Evolutionary conservation across 202 grass and related monocot species (phyloP).

Genomic region (Saccharum hybrid): DNA sequence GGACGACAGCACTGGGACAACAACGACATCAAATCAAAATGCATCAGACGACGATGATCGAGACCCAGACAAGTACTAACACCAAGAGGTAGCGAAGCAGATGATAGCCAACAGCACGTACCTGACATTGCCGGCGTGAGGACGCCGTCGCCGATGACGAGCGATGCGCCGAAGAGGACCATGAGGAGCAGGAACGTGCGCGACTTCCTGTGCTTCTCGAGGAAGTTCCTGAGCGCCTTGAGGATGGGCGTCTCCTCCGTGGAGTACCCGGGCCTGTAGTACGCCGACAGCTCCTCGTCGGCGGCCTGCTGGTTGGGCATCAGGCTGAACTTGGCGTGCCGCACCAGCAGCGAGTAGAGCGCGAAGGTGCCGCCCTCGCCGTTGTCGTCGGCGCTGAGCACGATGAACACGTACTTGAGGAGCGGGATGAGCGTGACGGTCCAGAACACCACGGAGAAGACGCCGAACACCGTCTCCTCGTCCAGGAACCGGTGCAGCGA

Average conservation of each 20-base stretch:
- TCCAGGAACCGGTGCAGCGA: constrained; percentile 45
- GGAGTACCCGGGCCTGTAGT: constrained; percentile 47
- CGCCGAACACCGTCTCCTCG: constrained; percentile 64
- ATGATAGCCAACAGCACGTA: neutral
- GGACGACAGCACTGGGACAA: constrained; percentile 45
- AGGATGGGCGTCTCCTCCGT: constrained; percentile 55
- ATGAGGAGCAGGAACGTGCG: constrained; percentile 62
- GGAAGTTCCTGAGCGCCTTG: constrained; percentile 50
- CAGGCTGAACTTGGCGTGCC: constrained; percentile 78
- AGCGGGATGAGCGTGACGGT: constrained; percentile 72
- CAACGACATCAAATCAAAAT: too few relatives aligned
- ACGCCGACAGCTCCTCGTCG: constrained; percentile 73
- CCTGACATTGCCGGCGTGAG: constrained; percentile 81
- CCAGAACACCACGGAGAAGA: constrained; percentile 80
- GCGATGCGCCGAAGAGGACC: constrained; percentile 66
- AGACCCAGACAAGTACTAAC: too few relatives aligned
- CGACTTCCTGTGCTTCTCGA: constrained; percentile 65
- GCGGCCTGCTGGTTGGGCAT: constrained; percentile 80
- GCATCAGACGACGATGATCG: too few relatives aligned
- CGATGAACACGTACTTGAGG: constrained; percentile 80
- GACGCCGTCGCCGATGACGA: constrained; percentile 80
- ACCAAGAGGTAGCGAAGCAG: too few relatives aligned
- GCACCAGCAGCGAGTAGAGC: constrained; percentile 76
- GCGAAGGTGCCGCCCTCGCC: constrained; percentile 80
- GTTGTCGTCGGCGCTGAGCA: constrained; percentile 70